These are phyloP conservation scores for Nakazawaea peltata DNA, from an alignment of 805 yeast genomes.

Conservation along the genomic window DNA sequence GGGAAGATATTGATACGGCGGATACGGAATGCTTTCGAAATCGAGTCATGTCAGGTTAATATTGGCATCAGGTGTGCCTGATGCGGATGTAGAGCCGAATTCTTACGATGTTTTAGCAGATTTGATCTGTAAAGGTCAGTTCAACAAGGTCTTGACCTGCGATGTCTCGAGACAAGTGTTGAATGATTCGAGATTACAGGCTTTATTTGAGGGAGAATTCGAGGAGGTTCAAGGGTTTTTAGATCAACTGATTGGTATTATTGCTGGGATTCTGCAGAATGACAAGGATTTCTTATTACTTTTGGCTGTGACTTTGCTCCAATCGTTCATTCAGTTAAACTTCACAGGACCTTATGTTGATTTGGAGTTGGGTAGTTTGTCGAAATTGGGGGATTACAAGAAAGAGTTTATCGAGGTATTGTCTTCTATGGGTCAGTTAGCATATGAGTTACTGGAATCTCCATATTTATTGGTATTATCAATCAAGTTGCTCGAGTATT, in stretches of 20 bases:
- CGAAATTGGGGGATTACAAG: constrained; percentile 2
- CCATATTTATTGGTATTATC: constrained; percentile 39
- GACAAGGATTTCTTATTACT: constrained; percentile 14
- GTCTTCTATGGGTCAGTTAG: constrained; percentile 57
- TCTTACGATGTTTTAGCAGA: no score
- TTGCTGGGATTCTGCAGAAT: no score
- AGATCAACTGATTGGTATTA: no score
- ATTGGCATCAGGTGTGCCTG: no score
- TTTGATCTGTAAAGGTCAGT: constrained; percentile 1
- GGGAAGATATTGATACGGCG: no score
- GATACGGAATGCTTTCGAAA: no score
- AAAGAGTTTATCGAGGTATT: constrained; percentile 29
- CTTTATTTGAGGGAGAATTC: neutral
- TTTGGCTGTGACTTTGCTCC: constrained; percentile 53
- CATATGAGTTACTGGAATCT: constrained; percentile 52
- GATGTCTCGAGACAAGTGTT: neutral
- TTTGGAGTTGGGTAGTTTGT: constrained; percentile 15
- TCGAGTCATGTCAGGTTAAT: no score
- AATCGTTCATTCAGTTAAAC: constrained; percentile 66
- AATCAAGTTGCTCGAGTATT: constrained; percentile 32
- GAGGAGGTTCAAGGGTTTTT: no score
- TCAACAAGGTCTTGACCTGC: constrained; percentile 2
- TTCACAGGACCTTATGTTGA: constrained; percentile 74
- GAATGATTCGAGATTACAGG: neutral
- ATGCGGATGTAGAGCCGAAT: no score